Base-by-base conservation (phyloP, 768 basidiomycete genomes). In the Tricholoma matsutake region DNA sequence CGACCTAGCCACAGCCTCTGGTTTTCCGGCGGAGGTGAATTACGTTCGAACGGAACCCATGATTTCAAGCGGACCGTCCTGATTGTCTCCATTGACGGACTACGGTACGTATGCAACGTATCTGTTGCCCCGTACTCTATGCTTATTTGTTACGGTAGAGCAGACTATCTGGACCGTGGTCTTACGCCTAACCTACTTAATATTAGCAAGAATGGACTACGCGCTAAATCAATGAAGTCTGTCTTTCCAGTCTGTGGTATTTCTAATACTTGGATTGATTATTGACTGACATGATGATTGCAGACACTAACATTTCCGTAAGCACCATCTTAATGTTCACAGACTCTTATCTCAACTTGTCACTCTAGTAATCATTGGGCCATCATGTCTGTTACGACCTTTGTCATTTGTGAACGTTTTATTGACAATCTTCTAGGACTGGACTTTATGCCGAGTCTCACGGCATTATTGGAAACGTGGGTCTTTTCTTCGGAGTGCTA, bases 251-350 rank as follows among this genome's bases (percentile, higher is more conserved):
- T 92, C 62, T 66, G 87, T 71, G 8, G 65, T 41, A 8, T 56
- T 5, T 22, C 4, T 52, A 29, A 35, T 14, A 6, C 51, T 43
- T 35, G 39, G 18, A 43, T 20, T 57, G 2, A 18, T 31, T n/a
- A 16, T 61, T 69, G 10, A 65, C 9, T 25, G 31, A n/a, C 0
- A n/a, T n/a, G n/a, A 18, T 16, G 32, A 32, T 31, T 62, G n/a
- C 62, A 93, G 91, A 92, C 92, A 1, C 72, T 94, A 65, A 96
- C 94, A 2, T 96, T 96, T 67, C 95, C 94, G 86, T 93, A 69
- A 81, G 91, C 80, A 29, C 62, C 14, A 8, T 41, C 41, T 61
- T 6, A 25, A 0, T 11, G 57, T 31, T 8, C 14, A 29, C 52
- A 49, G 14, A 11, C 54, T 67, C 41, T 62, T 54, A 28, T 28